A percentile compares a stretch with the other conserved stretches of the same genome.
Conservation (phyloP, 805 yeast genomes). For the Sugiyamaella floridensis region DNA sequence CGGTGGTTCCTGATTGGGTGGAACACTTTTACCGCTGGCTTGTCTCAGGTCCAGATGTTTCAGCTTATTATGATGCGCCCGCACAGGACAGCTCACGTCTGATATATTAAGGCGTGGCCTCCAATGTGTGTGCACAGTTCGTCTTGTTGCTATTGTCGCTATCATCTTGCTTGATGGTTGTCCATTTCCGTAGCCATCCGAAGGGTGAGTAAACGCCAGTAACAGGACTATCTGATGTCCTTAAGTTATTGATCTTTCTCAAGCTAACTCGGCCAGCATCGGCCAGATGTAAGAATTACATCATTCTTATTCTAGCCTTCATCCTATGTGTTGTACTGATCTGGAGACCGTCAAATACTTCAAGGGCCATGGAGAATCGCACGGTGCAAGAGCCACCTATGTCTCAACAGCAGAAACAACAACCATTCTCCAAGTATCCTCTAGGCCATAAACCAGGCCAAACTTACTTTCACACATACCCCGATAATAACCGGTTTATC, state of each 20-base stretch:
- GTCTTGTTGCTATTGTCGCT: background rate
- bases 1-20: too few relatives aligned
- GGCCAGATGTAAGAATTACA: background rate
- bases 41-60: background rate
- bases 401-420: background rate
- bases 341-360: background rate
- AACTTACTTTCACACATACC: slow-evolving; percentile 23
- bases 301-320: background rate
- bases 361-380: background rate
- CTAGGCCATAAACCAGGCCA: slow-evolving; percentile 2
- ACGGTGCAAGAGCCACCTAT: background rate
- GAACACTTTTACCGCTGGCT: background rate
- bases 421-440: background rate
- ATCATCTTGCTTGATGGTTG: background rate
- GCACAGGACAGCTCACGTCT: too few relatives aligned
- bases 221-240: background rate
- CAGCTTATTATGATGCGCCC: background rate
- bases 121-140: background rate
- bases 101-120: too few relatives aligned
- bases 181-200: background rate
- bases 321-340: background rate
- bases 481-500: slow-evolving; percentile 24
- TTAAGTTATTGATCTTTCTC: too few relatives aligned
- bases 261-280: background rate
- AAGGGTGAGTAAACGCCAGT: background rate